Evolutionary conservation across 176 grass and related monocot species (phyloP).

Genomic region (Chloris gayana): DNA sequence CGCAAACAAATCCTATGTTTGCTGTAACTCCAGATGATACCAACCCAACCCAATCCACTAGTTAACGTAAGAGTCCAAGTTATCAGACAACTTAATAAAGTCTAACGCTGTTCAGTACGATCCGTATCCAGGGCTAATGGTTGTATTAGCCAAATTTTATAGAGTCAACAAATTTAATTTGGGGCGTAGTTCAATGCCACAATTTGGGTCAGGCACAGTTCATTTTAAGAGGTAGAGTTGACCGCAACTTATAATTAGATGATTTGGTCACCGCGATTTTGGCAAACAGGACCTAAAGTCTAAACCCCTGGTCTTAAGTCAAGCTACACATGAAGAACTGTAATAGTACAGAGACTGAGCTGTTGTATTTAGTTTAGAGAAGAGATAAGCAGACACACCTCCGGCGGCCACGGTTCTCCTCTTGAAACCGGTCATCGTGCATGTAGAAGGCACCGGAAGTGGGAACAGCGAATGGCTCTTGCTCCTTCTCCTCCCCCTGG

Average conservation of each 20-base stretch:
- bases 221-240: neutral
- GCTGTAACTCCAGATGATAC: neutral
- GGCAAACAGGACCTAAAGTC: neutral
- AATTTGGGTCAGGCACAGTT: neutral
- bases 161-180: neutral
- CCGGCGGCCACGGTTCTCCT: conserved; percentile 67
- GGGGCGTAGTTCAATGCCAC: neutral
- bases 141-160: neutral
- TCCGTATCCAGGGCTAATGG: neutral
- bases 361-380: neutral
- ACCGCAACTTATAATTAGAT: neutral
- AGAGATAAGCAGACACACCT: conserved; percentile 61
- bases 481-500: conserved; percentile 73
- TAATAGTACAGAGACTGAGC: conserved; percentile 5
- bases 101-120: neutral
- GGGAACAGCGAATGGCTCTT: conserved; percentile 87
- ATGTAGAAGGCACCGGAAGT: conserved; percentile 96
- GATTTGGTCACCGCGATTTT: neutral
- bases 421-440: conserved; percentile 97
- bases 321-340: neutral
- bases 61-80: neutral
- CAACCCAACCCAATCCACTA: neutral
- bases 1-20: neutral
- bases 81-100: neutral
- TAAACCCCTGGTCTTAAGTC: neutral